These are phyloP conservation scores for Fusarium sp. DNA, from an alignment of 2,329 filamentous ascomycete species.

Conservation along the genomic window DNA sequence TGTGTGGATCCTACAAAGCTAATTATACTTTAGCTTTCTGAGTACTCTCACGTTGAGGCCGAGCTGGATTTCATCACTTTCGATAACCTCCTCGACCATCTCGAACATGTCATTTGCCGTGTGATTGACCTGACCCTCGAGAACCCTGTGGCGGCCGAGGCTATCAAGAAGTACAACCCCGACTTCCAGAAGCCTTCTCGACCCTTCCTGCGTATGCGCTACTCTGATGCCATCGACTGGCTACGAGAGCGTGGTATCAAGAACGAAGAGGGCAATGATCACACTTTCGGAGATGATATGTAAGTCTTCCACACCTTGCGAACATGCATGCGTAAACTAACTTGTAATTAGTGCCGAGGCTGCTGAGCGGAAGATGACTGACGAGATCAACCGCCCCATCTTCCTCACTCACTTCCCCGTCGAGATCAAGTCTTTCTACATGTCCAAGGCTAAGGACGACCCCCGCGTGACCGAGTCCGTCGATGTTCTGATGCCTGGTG, in stretches of 20 bases:
- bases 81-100: conserved; percentile 84
- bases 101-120: conserved; percentile 87
- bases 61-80: conserved; percentile 98
- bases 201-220: conserved; percentile 95
- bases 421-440: conserved; percentile 99
- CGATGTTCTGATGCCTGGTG: conserved; percentile 87
- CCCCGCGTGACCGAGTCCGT: conserved; percentile 90
- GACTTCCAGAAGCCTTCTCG: conserved; percentile 82
- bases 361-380: conserved; percentile 96
- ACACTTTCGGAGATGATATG: conserved; percentile 96
- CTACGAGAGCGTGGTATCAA: conserved; percentile 87
- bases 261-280: conserved; percentile 91
- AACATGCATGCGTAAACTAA: neutral
- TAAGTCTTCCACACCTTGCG: neutral
- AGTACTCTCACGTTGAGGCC: conserved; percentile 97
- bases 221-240: conserved; percentile 94
- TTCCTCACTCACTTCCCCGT: conserved; percentile 97
- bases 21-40: conserved; percentile 67
- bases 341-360: conserved; percentile 74
- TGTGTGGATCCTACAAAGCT: neutral
- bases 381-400: conserved; percentile 94
- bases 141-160: conserved; percentile 76
- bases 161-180: conserved; percentile 90
- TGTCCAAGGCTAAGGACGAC: conserved; percentile 88
- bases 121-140: conserved; percentile 82